Percentiles rank a stretch among this genome's conserved stretches.
These are phyloP conservation scores for Rhodamnia argentea DNA, from an alignment of 345 rosid genomes.

Conservation along the genomic window DNA sequence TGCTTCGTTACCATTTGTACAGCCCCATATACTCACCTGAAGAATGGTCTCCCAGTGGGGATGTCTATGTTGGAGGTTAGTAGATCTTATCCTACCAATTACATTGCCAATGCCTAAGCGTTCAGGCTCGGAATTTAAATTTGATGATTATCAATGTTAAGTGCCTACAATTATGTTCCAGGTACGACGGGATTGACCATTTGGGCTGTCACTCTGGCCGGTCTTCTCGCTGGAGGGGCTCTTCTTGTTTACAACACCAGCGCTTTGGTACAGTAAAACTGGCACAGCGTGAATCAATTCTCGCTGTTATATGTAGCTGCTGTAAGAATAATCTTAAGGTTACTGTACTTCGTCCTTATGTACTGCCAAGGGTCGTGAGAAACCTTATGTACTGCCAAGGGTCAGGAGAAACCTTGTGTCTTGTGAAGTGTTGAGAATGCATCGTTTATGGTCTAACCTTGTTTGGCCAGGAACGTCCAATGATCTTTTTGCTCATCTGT, in stretches of 20 bases:
- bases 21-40: slow-evolving; percentile 67
- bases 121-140: neutral
- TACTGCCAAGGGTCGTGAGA: neutral
- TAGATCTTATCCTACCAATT: neutral
- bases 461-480: neutral
- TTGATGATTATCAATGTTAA: neutral
- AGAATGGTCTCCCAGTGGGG: slow-evolving; percentile 78
- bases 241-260: slow-evolving; percentile 95
- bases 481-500: neutral
- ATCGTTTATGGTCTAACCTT: neutral
- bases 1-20: neutral
- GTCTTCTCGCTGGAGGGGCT: slow-evolving; percentile 77
- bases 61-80: slow-evolving; percentile 71
- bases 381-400: neutral
- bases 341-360: neutral
- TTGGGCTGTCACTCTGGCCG: slow-evolving; percentile 80
- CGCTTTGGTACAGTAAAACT: slow-evolving; percentile 63
- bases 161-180: neutral
- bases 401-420: neutral
- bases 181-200: slow-evolving; percentile 74
- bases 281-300: neutral
- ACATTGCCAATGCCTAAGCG: neutral
- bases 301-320: neutral
- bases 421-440: neutral
- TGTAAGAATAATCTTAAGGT: too few relatives aligned